These are phyloP conservation scores for Euphorbia peplus DNA, from an alignment of 345 rosid genomes.

Conservation along the genomic window DNA sequence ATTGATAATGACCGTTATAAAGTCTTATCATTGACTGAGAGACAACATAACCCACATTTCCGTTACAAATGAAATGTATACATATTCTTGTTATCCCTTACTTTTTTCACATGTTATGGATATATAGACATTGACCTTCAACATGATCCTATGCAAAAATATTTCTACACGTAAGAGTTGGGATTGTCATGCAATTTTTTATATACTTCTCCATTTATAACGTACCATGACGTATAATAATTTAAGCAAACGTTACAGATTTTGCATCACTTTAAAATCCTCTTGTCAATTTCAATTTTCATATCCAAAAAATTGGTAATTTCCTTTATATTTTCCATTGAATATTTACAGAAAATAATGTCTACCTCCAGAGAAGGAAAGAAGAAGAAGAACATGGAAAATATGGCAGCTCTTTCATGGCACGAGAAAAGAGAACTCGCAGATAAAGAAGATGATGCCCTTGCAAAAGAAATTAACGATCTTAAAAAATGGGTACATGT, in stretches of 20 bases:
- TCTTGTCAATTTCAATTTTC: neutral
- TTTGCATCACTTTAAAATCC: neutral
- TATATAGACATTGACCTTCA: no score
- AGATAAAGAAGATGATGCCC: slow-evolving; percentile 21
- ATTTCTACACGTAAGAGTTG: neutral
- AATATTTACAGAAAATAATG: neutral
- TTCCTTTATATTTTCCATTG: neutral
- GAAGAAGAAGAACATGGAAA: slow-evolving; percentile 9
- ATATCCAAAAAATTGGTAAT: neutral
- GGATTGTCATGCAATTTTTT: neutral
- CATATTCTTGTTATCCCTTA: no score
- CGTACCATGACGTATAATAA: neutral
- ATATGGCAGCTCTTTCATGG: slow-evolving; percentile 10
- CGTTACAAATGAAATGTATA: no score
- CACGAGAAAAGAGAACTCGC: slow-evolving; percentile 24
- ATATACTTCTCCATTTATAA: neutral
- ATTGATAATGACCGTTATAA: no score
- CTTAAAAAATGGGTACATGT: slow-evolving; percentile 38
- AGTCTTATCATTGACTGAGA: no score
- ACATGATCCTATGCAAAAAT: no score
- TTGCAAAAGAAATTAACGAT: slow-evolving; percentile 22
- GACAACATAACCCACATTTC: no score
- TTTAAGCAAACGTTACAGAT: slow-evolving; percentile 11
- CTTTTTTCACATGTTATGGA: neutral
- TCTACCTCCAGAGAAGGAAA: slow-evolving; percentile 12